Base-by-base conservation (phyloP, 2,329 filamentous ascomycete species). In the Colletotrichum sp. region DNA sequence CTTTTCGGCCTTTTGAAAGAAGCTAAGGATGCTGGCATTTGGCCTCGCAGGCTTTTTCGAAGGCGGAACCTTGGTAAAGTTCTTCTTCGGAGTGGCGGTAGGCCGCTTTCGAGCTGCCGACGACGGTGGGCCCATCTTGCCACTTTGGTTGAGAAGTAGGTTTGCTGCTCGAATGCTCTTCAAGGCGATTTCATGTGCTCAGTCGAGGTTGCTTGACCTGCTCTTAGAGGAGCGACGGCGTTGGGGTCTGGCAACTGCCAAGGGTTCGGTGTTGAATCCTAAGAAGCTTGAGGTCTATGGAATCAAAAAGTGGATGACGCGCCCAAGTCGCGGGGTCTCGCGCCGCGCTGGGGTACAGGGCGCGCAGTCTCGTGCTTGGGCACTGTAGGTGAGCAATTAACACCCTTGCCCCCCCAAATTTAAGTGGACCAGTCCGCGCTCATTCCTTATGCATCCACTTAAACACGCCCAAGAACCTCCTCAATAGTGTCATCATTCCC, bases 1-100 rank as follows among this genome's bases (percentile, higher is more conserved):
- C 69, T 90, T 89, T 52, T 91, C 89, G 0, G 91, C 88, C 81
- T 95, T 95, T 80, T 94, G 92, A 82, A 96, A 96, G 83, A 95
- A 96, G 78, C 85, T 95, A 16, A 95, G 85, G 36, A 95, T 95
- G 78, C 92, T 95, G 8, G 88, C 87, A 79, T 95, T 95, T 1
- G 86, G 85, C 52, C 85, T 86, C 25, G 80, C 79, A 5, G 86
- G 81, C 67, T 84, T 86, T 78, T 84, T 86, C 4, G 76, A 34
- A 19, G 67, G 44, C 12, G 67, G 66, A 19, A 69, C n/a, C 59
- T 65, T 77, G 29, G 61, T 59, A 13, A 69, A 44, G 13, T 65
- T 65, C 70, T 73, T 78, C 57, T 76, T 76, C n/a, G 77, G 77
- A 19, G 77, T 78, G 25, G 29, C 59, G 61, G n/a, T 77, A 15